phyloP scores from a whole-genome alignment of 140 eudicot genomes.

The Stevia rebaudiana region DNA sequence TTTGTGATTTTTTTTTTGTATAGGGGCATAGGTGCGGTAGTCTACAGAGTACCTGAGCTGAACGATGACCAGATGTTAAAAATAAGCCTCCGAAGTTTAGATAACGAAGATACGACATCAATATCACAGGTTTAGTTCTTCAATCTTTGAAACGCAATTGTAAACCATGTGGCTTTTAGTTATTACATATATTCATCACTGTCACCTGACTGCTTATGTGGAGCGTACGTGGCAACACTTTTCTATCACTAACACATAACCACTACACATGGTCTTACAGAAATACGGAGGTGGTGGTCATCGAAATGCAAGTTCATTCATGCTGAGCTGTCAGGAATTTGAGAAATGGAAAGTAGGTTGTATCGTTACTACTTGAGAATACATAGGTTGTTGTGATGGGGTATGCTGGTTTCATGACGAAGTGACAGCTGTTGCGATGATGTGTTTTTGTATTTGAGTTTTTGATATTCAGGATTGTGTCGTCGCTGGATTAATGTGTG shows the following conservation, averaged over 20 bases:
- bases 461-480: too few species aligned
- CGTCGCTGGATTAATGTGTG: too few species aligned
- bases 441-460: too few species aligned
- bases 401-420: too few species aligned
- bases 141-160: background rate
- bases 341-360: constrained; percentile 55
- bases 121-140: constrained; percentile 59
- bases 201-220: too few species aligned
- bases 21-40: constrained; percentile 86
- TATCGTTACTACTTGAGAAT: background rate
- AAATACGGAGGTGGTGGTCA: constrained; percentile 91
- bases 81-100: constrained; percentile 70
- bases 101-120: constrained; percentile 60
- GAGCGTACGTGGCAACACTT: too few species aligned
- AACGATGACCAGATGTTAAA: constrained; percentile 49
- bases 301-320: constrained; percentile 81
- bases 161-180: background rate
- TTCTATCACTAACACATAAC: too few species aligned
- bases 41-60: constrained; percentile 71
- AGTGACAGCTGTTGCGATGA: too few species aligned
- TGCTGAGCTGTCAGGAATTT: constrained; percentile 47
- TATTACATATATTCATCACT: too few species aligned
- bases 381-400: too few species aligned
- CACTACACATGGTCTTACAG: constrained; percentile 20
- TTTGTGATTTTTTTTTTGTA: background rate